Evolutionary conservation across 2,329 filamentous ascomycete genomes (phyloP).

Genomic region (Diplodia seriata): DNA sequence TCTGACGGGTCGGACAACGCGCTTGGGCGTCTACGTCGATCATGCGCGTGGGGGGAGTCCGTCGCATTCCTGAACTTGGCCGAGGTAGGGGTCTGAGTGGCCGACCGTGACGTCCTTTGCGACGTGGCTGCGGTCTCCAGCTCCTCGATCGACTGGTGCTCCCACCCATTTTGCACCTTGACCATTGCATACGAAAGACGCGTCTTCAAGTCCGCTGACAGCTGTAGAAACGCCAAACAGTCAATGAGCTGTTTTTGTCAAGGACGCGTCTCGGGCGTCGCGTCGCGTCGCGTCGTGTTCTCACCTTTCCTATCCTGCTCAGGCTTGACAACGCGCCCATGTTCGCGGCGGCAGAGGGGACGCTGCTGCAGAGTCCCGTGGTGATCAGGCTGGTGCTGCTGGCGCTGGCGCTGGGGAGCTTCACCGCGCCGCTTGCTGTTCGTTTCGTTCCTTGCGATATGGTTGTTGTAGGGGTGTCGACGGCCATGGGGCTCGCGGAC

Average conservation of each 20-base stretch:
- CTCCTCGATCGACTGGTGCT: constrained; percentile 77
- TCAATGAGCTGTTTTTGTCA: constrained; percentile 31
- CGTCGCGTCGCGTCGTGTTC: constrained; percentile 21
- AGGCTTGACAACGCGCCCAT: constrained; percentile 72
- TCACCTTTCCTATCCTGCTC: constrained; percentile 80
- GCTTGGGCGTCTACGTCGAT: constrained; percentile 43
- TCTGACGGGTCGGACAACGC: constrained; percentile 48
- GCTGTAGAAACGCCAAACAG: constrained; percentile 53
- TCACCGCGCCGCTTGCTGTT: constrained; percentile 77
- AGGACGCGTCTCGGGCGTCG: constrained; percentile 25
- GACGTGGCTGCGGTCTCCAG: constrained; percentile 60
- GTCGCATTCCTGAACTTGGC: constrained; percentile 39
- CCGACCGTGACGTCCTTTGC: constrained; percentile 30
- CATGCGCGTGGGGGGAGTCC: constrained; percentile 40
- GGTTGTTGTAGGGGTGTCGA: constrained; percentile 46
- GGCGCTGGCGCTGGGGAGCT: constrained; percentile 37
- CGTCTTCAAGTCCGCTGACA: constrained; percentile 79
- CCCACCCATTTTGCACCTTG: constrained; percentile 88
- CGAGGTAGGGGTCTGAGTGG: constrained; percentile 28
- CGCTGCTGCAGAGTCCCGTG: constrained; percentile 39
- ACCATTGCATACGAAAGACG: constrained; percentile 92
- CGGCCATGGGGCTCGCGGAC: constrained; percentile 47
- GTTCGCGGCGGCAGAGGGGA: constrained; percentile 68
- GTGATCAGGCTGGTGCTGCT: constrained; percentile 31
- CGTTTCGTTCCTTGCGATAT: constrained; percentile 68